Percentiles rank a stretch among this genome's conserved stretches.
Evolutionary conservation across 257 asterid species (phyloP).

Genomic region (Petrea volubilis): DNA sequence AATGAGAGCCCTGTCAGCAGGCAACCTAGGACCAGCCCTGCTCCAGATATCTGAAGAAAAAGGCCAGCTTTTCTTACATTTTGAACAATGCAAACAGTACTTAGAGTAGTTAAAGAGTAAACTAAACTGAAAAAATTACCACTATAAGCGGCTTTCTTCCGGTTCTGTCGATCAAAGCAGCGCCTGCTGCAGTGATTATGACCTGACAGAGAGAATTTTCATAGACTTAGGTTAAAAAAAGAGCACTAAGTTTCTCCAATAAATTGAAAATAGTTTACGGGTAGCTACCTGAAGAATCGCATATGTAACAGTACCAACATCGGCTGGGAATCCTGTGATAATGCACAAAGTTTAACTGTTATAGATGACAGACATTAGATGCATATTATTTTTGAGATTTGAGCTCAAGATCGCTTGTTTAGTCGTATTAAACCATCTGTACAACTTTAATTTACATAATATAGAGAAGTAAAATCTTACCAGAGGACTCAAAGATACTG

Average conservation of each 20-base stretch:
- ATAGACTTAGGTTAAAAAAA: background rate
- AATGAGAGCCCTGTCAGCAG: slow-evolving; percentile 67
- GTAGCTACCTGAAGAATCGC: slow-evolving; percentile 77
- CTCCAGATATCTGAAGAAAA: slow-evolving; percentile 67
- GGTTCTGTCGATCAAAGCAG: slow-evolving; percentile 66
- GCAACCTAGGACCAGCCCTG: slow-evolving; percentile 84
- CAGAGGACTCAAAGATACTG: slow-evolving; percentile 86
- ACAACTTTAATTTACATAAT: too few species aligned
- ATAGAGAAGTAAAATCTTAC: too few species aligned
- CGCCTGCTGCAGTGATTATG: slow-evolving; percentile 74
- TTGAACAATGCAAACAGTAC: background rate
- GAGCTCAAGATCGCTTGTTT: too few species aligned
- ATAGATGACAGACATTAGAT: too few species aligned
- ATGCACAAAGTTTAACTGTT: background rate
- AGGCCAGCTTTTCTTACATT: background rate
- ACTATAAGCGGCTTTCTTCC: slow-evolving; percentile 89
- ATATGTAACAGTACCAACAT: slow-evolving; percentile 75
- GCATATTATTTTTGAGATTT: too few species aligned
- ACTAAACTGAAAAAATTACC: slow-evolving; percentile 42
- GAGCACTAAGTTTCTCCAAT: background rate
- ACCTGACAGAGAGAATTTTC: slow-evolving; percentile 40
- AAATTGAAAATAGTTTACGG: slow-evolving; percentile 1
- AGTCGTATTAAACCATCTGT: too few species aligned
- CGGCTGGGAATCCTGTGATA: slow-evolving; percentile 74
- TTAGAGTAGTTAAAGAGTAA: background rate